Conservation (phyloP, 371 early-diverging fungal genomes). For the Circinella minor region DNA sequence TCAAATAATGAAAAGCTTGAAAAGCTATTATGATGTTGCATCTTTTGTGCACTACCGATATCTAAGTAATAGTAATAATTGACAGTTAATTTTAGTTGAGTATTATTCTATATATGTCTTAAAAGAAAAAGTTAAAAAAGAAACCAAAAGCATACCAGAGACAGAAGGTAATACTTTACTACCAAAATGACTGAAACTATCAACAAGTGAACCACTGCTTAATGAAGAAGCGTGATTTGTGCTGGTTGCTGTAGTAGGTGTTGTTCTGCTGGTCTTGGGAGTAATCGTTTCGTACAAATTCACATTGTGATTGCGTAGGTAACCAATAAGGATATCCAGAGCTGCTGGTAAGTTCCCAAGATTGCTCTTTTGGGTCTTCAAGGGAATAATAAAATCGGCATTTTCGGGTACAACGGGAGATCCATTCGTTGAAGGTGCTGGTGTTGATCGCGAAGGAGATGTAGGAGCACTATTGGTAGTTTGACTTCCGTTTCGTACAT, state of each 20-base stretch:
- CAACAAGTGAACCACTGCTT: slow-evolving; percentile 19
- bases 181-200: slow-evolving; percentile 24
- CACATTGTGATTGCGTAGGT: slow-evolving; percentile 22
- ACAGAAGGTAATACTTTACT: slow-evolving; percentile 24
- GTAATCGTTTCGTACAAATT: slow-evolving; percentile 18
- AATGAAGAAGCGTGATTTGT: neutral
- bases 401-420: slow-evolving; percentile 8
- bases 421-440: slow-evolving; percentile 15
- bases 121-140: neutral
- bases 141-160: slow-evolving; percentile 7
- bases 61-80: neutral
- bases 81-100: neutral
- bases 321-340: slow-evolving; percentile 19
- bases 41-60: slow-evolving; percentile 10
- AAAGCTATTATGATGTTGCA: slow-evolving; percentile 21
- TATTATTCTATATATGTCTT: neutral
- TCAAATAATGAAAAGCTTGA: slow-evolving; percentile 22
- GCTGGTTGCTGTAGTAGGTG: slow-evolving; percentile 16
- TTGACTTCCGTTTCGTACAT: slow-evolving; percentile 7
- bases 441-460: slow-evolving; percentile 21
- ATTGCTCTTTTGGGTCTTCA: slow-evolving; percentile 22
- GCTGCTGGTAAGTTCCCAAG: slow-evolving; percentile 23
- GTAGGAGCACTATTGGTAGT: slow-evolving; percentile 13
- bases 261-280: slow-evolving; percentile 20
- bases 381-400: slow-evolving; percentile 20